These are phyloP conservation scores for Apophysomyces elegans DNA, from an alignment of 371 early-diverging fungal species.

Conservation along the genomic window DNA sequence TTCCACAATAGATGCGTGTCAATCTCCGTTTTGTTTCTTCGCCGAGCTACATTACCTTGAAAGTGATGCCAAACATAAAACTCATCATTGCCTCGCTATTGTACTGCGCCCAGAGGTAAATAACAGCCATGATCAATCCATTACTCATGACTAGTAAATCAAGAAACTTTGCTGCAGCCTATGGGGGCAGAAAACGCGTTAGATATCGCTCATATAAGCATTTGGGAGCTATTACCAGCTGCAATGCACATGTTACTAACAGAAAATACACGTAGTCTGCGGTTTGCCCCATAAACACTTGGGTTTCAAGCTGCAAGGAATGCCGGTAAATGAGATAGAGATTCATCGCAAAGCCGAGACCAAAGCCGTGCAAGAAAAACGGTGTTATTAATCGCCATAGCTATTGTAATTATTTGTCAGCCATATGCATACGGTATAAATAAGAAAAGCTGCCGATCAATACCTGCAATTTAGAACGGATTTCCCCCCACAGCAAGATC, in stretches of 20 bases:
- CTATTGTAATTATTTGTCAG: conserved; percentile 37
- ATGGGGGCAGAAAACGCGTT: neutral
- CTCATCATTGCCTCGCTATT: conserved; percentile 66
- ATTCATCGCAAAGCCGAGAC: conserved; percentile 66
- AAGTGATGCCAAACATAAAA: conserved; percentile 84
- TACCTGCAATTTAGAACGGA: conserved; percentile 36
- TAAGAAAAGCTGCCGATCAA: neutral
- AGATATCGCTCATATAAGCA: neutral
- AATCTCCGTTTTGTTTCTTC: neutral
- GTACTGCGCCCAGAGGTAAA: conserved; percentile 81
- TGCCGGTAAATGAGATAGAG: conserved; percentile 76
- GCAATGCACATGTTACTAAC: conserved; percentile 50
- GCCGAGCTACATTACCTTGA: conserved; percentile 62
- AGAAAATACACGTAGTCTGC: conserved; percentile 86
- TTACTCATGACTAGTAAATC: conserved; percentile 37
- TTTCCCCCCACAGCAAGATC: conserved; percentile 44
- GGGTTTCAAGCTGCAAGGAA: conserved; percentile 76
- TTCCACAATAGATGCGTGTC: neutral
- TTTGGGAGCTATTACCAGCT: conserved; percentile 27
- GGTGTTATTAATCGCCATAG: conserved; percentile 79
- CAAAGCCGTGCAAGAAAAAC: conserved; percentile 64
- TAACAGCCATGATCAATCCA: conserved; percentile 65
- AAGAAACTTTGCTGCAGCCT: conserved; percentile 33
- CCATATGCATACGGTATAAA: too few relatives aligned
- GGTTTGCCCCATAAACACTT: conserved; percentile 69